Evolutionary conservation across 176 grass and related monocot genomes (phyloP).

Genomic region (Zea luxurians): DNA sequence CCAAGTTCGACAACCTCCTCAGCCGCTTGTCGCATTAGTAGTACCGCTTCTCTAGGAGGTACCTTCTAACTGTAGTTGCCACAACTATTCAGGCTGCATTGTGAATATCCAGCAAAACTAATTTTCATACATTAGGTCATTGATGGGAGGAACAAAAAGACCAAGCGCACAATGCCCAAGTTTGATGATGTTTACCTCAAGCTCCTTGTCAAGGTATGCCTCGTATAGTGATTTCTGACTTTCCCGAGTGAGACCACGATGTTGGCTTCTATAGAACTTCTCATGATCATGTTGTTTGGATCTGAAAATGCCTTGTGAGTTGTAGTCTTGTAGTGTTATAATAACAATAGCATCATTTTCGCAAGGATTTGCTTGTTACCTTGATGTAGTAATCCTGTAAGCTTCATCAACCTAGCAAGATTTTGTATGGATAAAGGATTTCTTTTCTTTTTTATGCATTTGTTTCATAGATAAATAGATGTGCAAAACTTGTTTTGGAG

Average conservation of each 20-base stretch:
- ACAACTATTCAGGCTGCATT: too few relatives aligned
- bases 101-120: too few relatives aligned
- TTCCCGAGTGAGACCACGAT: too few relatives aligned
- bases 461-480: background rate
- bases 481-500: rapidly evolving
- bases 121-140: too few relatives aligned
- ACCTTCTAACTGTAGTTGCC: too few relatives aligned
- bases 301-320: background rate
- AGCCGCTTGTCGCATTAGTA: conserved; percentile 66
- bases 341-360: background rate
- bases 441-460: too few relatives aligned
- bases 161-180: conserved; percentile 61
- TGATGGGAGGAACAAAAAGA: conserved; percentile 76
- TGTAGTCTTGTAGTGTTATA: background rate
- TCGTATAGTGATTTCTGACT: too few relatives aligned
- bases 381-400: background rate
- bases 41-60: conserved; percentile 63
- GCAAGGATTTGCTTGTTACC: background rate
- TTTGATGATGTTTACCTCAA: conserved; percentile 78
- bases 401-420: background rate
- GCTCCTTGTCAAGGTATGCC: conserved; percentile 76
- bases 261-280: conserved; percentile 9
- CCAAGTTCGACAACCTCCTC: conserved; percentile 47
- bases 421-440: rapidly evolving
- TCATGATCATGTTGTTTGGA: background rate